Evolutionary conservation across 1,139 yeast species (phyloP).

Genomic region (Nakaseomyces kungkrabaensis): DNA sequence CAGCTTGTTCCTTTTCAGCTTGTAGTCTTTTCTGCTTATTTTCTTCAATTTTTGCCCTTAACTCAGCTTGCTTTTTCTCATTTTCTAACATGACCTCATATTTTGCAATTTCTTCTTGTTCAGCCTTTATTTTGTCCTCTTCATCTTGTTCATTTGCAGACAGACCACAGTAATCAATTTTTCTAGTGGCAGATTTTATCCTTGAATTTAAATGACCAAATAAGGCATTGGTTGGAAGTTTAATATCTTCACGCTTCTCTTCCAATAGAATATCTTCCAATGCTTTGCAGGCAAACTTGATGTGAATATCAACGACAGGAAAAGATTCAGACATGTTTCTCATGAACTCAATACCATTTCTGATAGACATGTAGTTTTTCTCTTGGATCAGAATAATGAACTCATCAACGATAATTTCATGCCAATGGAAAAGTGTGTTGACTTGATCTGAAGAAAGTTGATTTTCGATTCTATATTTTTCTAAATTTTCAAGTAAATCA

Average conservation of each 20-base stretch:
- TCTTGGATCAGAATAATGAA: slow-evolving; percentile 41
- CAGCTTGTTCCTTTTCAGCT: slow-evolving; percentile 7
- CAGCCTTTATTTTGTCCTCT: slow-evolving; percentile 20
- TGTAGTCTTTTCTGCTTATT: slow-evolving; percentile 13
- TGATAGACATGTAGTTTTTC: slow-evolving; percentile 64
- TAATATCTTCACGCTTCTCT: slow-evolving; percentile 74
- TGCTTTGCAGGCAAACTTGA: slow-evolving; percentile 41
- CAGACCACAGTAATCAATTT: slow-evolving; percentile 46
- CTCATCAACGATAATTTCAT: slow-evolving; percentile 31
- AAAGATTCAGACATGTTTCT: slow-evolving; percentile 56
- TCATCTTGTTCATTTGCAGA: slow-evolving; percentile 29
- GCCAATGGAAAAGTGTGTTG: slow-evolving; percentile 18
- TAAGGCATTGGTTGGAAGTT: slow-evolving; percentile 68
- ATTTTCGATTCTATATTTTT: slow-evolving; percentile 17
- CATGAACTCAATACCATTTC: slow-evolving; percentile 71
- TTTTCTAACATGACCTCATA: slow-evolving; percentile 23
- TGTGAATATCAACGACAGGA: slow-evolving; percentile 63
- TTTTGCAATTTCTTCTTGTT: slow-evolving; percentile 18
- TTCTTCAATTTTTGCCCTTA: slow-evolving; percentile 18
- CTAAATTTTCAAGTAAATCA: slow-evolving; percentile 41
- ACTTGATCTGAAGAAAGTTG: slow-evolving; percentile 29
- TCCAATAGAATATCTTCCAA: slow-evolving; percentile 40
- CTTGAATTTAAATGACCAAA: slow-evolving; percentile 61
- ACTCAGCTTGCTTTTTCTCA: slow-evolving; percentile 24
- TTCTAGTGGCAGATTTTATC: slow-evolving; percentile 44